Conservation (phyloP, 768 basidiomycete species). For the Mycena vitilis region DNA sequence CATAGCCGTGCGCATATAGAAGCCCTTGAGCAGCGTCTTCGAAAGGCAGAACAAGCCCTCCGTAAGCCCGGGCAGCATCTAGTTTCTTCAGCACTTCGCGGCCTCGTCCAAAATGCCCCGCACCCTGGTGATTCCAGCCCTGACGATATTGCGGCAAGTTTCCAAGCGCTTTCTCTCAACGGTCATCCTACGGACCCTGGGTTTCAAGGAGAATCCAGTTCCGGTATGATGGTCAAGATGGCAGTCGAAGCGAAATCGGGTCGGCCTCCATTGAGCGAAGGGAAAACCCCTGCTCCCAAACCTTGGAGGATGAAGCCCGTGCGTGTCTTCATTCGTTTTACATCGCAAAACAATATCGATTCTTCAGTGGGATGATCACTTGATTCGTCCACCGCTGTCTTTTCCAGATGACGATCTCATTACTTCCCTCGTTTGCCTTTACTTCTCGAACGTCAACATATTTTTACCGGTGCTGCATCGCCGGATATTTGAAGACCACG, state of each 20-base stretch:
- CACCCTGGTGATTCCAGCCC: background rate
- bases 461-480: conserved; percentile 63
- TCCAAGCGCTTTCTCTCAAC: background rate
- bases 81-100: background rate
- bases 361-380: background rate
- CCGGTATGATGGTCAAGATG: conserved; percentile 4
- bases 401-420: conserved; percentile 42
- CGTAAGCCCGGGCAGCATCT: background rate
- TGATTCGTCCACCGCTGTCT: background rate
- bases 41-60: background rate
- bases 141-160: background rate
- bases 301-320: conserved; percentile 7
- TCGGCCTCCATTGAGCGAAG: background rate
- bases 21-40: background rate
- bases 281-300: background rate
- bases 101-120: background rate
- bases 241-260: background rate
- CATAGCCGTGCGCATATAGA: background rate
- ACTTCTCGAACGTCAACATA: conserved; percentile 56
- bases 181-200: conserved; percentile 1
- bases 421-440: conserved; percentile 56
- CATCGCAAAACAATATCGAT: background rate
- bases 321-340: background rate
- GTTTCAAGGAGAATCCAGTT: conserved; percentile 15
- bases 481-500: conserved; percentile 55